Evolutionary conservation across 805 yeast genomes (phyloP).

Genomic region (Brettanomyces anomalus): DNA sequence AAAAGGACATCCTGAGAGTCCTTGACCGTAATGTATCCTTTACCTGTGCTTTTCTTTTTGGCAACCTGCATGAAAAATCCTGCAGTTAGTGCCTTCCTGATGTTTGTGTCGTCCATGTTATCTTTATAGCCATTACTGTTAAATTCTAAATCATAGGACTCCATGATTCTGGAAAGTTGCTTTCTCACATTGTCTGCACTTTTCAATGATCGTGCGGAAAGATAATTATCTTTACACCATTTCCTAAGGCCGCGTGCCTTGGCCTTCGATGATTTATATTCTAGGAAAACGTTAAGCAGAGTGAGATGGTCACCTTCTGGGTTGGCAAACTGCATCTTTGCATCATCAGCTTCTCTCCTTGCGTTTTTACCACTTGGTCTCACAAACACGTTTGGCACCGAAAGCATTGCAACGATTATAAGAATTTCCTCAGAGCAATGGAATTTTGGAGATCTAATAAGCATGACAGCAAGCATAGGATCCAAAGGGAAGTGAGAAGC

Average conservation of each 20-base stretch:
- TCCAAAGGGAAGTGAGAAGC: constrained; percentile 93
- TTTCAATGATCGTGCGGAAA: constrained; percentile 73
- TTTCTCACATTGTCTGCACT: constrained; percentile 82
- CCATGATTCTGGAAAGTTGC: constrained; percentile 80
- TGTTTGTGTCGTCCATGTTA: constrained; percentile 60
- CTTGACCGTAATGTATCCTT: constrained; percentile 84
- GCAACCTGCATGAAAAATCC: constrained; percentile 99
- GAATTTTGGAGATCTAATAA: constrained; percentile 80
- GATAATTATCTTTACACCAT: constrained; percentile 90
- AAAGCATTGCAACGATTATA: constrained; percentile 79
- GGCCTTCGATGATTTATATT: constrained; percentile 70
- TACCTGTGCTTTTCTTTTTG: constrained; percentile 72
- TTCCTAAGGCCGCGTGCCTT: constrained; percentile 51
- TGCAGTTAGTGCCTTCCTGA: constrained; percentile 78
- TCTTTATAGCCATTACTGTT: constrained; percentile 60
- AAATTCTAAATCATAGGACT: constrained; percentile 64
- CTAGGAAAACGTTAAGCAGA: constrained; percentile 78
- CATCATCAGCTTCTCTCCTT: constrained; percentile 83
- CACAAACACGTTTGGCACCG: constrained; percentile 91
- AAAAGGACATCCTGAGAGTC: constrained; percentile 93
- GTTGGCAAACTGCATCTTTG: constrained; percentile 80
- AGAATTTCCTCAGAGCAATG: constrained; percentile 83
- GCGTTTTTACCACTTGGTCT: constrained; percentile 84
- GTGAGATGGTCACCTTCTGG: constrained; percentile 95
- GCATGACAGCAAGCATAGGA: constrained; percentile 90